A percentile compares a stretch with the other conserved stretches of the same genome.
Evolutionary conservation across 2,329 filamentous ascomycete genomes (phyloP).

Genomic region (Exophiala calicioides): DNA sequence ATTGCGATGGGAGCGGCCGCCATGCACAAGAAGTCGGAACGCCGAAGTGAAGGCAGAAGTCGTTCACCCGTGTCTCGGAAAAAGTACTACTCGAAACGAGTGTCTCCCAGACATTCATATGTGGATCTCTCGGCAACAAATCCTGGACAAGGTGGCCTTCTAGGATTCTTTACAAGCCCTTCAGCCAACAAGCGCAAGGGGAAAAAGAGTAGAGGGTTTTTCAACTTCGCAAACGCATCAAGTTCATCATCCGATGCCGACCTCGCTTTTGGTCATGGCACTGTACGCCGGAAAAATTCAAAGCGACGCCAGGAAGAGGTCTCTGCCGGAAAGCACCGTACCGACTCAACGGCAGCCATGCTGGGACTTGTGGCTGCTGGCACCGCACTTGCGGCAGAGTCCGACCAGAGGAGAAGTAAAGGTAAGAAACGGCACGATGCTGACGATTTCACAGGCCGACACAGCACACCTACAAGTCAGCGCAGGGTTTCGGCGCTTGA

Average conservation of each 20-base stretch:
- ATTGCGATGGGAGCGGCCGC: conserved; percentile 39
- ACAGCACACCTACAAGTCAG: neutral
- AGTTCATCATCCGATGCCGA: conserved; percentile 69
- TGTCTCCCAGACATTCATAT: conserved; percentile 61
- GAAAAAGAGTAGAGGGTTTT: conserved; percentile 48
- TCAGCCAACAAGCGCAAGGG: conserved; percentile 54
- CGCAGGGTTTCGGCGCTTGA: conserved; percentile 15
- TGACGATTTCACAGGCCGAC: conserved; percentile 24
- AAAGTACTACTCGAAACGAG: conserved; percentile 35
- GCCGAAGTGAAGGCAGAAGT: conserved; percentile 36
- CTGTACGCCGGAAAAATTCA: conserved; percentile 36
- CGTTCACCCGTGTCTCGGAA: conserved; percentile 39
- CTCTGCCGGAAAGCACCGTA: conserved; percentile 28
- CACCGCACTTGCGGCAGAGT: conserved; percentile 46
- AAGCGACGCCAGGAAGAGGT: conserved; percentile 34
- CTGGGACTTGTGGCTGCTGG: conserved; percentile 51
- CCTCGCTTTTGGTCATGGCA: conserved; percentile 66
- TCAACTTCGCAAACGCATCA: conserved; percentile 63
- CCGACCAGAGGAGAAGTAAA: conserved; percentile 27
- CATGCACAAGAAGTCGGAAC: conserved; percentile 30
- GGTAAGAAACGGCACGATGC: conserved; percentile 24
- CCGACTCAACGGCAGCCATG: conserved; percentile 49
- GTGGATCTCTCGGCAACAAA: conserved; percentile 66
- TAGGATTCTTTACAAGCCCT: conserved; percentile 64
- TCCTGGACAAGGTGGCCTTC: conserved; percentile 56